Percentiles rank a stretch among this genome's conserved stretches.
phyloP scores from a whole-genome alignment of 805 yeast genomes.

The Metschnikowia bowlesiae region DNA sequence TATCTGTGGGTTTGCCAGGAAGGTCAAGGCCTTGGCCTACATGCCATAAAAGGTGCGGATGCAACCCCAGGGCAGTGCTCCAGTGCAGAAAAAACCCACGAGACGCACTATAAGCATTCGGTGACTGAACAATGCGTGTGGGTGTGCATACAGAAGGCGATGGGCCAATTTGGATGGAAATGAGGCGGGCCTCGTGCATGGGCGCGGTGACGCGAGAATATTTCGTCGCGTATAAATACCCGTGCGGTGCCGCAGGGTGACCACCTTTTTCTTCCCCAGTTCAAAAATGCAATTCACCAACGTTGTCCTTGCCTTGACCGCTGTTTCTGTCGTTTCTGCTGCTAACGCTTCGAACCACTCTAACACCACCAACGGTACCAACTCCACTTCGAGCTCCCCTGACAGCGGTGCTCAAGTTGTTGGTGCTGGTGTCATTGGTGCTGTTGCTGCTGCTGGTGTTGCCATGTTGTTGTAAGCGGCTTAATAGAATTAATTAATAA shows the following conservation, averaged over 20 bases:
- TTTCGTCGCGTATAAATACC: constrained; percentile 3
- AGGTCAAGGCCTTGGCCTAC: neutral
- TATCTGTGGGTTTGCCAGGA: too few relatives aligned
- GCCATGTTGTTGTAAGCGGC: constrained; percentile 43
- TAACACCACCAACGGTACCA: constrained; percentile 31
- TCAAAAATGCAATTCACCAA: constrained; percentile 67
- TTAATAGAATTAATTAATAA: constrained; percentile 9
- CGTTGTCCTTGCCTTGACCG: constrained; percentile 65
- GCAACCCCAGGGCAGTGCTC: neutral
- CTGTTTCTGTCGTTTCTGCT: constrained; percentile 66
- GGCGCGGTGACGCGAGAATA: neutral
- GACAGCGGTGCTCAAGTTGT: constrained; percentile 51
- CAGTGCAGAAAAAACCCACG: neutral
- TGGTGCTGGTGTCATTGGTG: constrained; percentile 76
- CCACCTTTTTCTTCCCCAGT: neutral
- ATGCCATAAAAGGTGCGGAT: too few relatives aligned
- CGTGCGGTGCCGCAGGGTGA: neutral
- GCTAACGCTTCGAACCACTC: constrained; percentile 42
- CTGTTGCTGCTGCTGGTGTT: constrained; percentile 82
- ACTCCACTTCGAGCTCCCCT: constrained; percentile 23
- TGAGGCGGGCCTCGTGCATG: constrained; percentile 5
- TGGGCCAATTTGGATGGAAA: neutral
- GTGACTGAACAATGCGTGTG: neutral
- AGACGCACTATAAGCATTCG: neutral
- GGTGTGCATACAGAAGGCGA: neutral